Evolutionary conservation across 176 grass and related monocot genomes (phyloP).

Genomic region (Areca catechu): DNA sequence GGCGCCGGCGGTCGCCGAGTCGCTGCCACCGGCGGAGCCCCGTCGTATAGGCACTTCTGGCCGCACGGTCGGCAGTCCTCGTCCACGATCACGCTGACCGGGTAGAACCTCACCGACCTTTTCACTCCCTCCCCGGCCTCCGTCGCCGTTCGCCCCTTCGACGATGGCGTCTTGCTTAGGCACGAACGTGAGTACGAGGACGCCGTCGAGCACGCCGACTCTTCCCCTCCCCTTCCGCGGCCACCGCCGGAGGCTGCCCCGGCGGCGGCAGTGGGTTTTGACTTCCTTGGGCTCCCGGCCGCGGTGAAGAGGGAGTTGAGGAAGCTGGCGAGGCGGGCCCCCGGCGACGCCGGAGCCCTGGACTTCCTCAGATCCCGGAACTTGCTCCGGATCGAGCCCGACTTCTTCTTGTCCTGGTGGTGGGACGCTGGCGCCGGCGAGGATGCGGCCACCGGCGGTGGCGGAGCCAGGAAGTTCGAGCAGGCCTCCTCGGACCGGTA

Average conservation of each 20-base stretch:
- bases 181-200: slow-evolving; percentile 26
- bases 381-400: slow-evolving; percentile 6
- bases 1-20: slow-evolving; percentile 27
- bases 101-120: slow-evolving; percentile 66
- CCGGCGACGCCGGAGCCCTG: neutral
- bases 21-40: slow-evolving; percentile 1
- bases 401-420: neutral
- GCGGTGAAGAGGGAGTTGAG: neutral
- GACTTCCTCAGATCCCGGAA: neutral
- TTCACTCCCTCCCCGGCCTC: slow-evolving; percentile 22
- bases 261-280: neutral
- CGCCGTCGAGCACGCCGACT: slow-evolving; percentile 45
- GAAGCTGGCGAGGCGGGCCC: neutral
- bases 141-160: slow-evolving; percentile 15
- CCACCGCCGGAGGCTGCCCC: neutral
- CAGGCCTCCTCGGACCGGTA: neutral
- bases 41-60: slow-evolving; percentile 15
- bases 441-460: too few relatives aligned
- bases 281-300: neutral
- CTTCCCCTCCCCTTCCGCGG: neutral
- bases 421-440: too few relatives aligned
- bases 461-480: too few relatives aligned
- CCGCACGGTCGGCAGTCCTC: slow-evolving; percentile 26
- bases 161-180: slow-evolving; percentile 26
- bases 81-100: slow-evolving; percentile 45